Base-by-base conservation (phyloP, 2,329 filamentous ascomycete species). In the Scopulariopsis brevicaulis region DNA sequence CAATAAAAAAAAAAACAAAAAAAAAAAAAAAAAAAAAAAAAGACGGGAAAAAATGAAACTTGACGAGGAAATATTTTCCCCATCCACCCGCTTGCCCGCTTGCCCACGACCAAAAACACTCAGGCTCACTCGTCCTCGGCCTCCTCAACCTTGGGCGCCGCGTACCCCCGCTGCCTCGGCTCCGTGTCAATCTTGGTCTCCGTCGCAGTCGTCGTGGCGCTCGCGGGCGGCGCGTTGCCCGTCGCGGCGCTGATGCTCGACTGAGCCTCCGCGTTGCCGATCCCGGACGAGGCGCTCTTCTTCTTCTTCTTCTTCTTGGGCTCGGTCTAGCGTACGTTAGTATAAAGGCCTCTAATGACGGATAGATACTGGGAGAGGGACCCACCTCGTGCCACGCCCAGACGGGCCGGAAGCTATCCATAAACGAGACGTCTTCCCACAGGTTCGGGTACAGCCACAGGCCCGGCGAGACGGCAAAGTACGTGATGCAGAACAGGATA, bases 361-460 rank as follows among this genome's bases (percentile, higher is more conserved):
- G 15, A 14, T 4, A 28, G 8, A 55, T 35, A 32, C 18, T 8
- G 15, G 12, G 20, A 18, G 37, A 22, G 18, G n/a, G 28, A 72
- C 82, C 72, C 69, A 95, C 90, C 83, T 96, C 92, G 71, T 99
- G 94, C 94, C 94, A 99, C 60, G 90, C 94, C 93, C 94, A 99
- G 6, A 96, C 74, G 22, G 94, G 94, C 68, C 87, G 87, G 81
- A 99, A 99, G 67, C 89, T 95, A 70, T 99, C 94, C 72, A 99
- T 87, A 75, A 99, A 97, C 8, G 93, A 96, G 32, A 99, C 94
- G 69, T 99, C 94, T 71, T 99, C 94, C 77, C 96, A 99, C 22
- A 99, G 76, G 69, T 99, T 99, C 54, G 94, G 94, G 74, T 93
- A 99, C 52, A 99, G 80, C 94, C 94, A 99, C n/a, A 99, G 79